Evolutionary conservation across 192 early-diverging fungal species (phyloP), one percentile per base, ranked within the genome.

Genomic region (Rhizoclosmatium sp.): DNA sequence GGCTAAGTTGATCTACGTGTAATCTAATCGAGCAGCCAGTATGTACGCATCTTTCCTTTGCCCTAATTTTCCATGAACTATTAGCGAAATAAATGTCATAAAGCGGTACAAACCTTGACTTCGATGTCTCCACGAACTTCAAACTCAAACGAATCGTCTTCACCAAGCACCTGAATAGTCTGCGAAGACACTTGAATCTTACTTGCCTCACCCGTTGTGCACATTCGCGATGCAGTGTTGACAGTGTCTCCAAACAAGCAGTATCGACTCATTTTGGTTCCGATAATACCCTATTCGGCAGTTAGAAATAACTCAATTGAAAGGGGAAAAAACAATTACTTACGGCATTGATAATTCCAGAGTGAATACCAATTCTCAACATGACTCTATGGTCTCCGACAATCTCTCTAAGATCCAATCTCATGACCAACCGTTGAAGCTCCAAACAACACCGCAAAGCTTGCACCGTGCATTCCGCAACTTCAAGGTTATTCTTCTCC

Each of bases 221-320:
- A 85, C 84, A 86, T 85, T 44, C 81, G 14, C 42, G 62, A 78
- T 16, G 83, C 83, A 39, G 81, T 84, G 71, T 83, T 85, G 56
- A 83, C 81, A 7, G 85, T 85, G 75, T 86, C 81, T 19, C 85
- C 83, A 66, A 86, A 86, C 41, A 86, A 59, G 79, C 83, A 85
- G 77, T 86, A 86, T 41, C 83, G 74, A 39, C 84, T 82, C 85
- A 86, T 86, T 59, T 86, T 86, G 41, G 71, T 78, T 65, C 85
- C 85, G 54, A 86, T 79, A 4, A 86, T 59, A 23, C 83, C 85
- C 47, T 85, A 12, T 78, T 72, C 19, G 10, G 45, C 1, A 12
- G 5, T 54, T 54, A 54, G 51, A 7, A 54, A 39, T 62, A 62
- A 62, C 21, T 23, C 60, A 61, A 1, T 42, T n/a, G 23, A 49